Base-by-base conservation (phyloP, 352 stramenopile species). In the Saprolegnia parasitica region DNA sequence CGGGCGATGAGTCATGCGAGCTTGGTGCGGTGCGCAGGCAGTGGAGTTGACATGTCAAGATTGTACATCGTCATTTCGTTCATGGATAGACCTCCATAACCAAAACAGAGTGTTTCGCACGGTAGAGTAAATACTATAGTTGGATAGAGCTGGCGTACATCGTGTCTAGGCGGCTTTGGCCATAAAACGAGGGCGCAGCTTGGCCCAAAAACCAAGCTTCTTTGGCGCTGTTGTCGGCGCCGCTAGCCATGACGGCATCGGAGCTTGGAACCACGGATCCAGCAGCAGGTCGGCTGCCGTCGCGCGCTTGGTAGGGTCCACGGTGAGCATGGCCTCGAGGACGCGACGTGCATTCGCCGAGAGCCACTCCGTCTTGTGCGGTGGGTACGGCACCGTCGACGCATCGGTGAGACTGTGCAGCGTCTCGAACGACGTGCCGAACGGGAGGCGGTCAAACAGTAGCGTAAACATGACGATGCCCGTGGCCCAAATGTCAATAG, bases 211-310 rank as follows among this genome's bases (percentile, higher is more conserved):
- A 46, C 39, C 15, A 15, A 46, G 39, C 39, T 46, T 46, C 8
- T 8, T 46, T 46, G 39, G 8, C 8, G 39, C 8, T 15, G 15
- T 46, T 15, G 39, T 8, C 39, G 39, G 39, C 15, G 39, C 39
- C 8, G 8, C 8, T 46, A 15, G n/a, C n/a, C n/a, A n/a, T n/a
- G n/a, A n/a, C n/a, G n/a, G n/a, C n/a, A n/a, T n/a, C n/a, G n/a
- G n/a, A n/a, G n/a, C n/a, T n/a, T 58, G 8, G 32, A 58, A 58
- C 52, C 52, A 58, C 16, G 52, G 52, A 15, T 58, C 52, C 32
- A 15, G 23, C 32, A 58, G 16, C 8, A 58, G 8, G 8, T 58
- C 52, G 15, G 8, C 16, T 16, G 52, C 52, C 23, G 52, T 58
- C 23, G 8, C 8, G 23, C 52, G 23, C 32, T 58, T 39, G 8